Evolutionary conservation across 352 stramenopile genomes (phyloP).

Genomic region (Globisporangium echinulatum): DNA sequence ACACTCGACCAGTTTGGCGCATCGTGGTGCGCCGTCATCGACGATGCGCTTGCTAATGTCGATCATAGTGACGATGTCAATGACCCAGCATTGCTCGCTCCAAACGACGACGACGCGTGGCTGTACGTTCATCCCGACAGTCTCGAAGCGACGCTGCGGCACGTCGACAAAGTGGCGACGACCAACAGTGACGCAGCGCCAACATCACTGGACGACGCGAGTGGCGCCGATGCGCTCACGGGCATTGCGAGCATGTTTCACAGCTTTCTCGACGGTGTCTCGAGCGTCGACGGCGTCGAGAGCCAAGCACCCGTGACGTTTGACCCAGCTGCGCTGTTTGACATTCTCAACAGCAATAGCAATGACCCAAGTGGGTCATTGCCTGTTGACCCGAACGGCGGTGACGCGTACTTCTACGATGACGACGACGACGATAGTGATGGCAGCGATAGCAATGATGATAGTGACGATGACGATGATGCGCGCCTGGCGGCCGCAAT

Average conservation of each 20-base stretch:
- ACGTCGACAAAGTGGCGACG: constrained; percentile 6
- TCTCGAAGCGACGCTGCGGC: constrained; percentile 57
- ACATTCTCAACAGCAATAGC: constrained; percentile 34
- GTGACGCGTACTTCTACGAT: constrained; percentile 11
- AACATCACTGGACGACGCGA: too few relatives aligned
- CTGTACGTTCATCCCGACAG: constrained; percentile 70
- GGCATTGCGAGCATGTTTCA: constrained; percentile 70
- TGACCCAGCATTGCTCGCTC: constrained; percentile 5
- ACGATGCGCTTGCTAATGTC: constrained; percentile 17
- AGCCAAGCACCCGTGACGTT: constrained; percentile 47
- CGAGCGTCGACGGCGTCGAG: constrained; percentile 65
- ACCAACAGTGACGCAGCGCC: too few relatives aligned
- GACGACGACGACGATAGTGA: constrained; percentile 22
- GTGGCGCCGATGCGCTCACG: constrained; percentile 57
- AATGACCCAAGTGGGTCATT: too few relatives aligned
- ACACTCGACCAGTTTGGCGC: constrained; percentile 34
- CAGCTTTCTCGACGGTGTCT: constrained; percentile 58
- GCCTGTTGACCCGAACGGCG: neutral
- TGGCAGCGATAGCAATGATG: constrained; percentile 16
- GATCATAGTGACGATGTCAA: neutral
- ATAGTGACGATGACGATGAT: constrained; percentile 23
- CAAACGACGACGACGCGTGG: constrained; percentile 75
- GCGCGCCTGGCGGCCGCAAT: constrained; percentile 46
- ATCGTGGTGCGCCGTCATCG: constrained; percentile 33
- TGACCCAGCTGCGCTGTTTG: constrained; percentile 63